Evolutionary conservation across 2,329 filamentous ascomycete species (phyloP).

Genomic region (Talaromyces sp.): DNA sequence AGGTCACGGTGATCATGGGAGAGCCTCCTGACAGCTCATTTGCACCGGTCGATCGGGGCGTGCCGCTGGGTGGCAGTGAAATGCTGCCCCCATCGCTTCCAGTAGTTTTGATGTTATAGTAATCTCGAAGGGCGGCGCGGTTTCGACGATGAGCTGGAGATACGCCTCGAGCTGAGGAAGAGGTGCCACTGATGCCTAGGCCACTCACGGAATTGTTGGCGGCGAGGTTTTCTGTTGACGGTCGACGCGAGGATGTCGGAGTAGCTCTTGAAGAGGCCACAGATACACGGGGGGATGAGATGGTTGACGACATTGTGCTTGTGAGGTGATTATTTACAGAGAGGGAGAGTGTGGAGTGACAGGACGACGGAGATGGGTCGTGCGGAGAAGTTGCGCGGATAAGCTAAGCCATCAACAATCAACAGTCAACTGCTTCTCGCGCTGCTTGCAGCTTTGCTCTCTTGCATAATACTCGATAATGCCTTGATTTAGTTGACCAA

Average conservation of each 20-base stretch:
- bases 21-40: conserved; percentile 35
- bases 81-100: conserved; percentile 28
- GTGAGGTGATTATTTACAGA: background rate
- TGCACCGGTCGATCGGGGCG: conserved; percentile 36
- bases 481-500: background rate
- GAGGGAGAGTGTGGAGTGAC: background rate
- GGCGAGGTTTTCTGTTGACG: conserved; percentile 60
- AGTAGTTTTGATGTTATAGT: conserved; percentile 73
- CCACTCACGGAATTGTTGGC: conserved; percentile 47
- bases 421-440: background rate
- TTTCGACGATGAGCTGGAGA: conserved; percentile 56
- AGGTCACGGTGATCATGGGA: conserved; percentile 24
- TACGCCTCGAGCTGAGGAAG: conserved; percentile 37
- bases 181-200: conserved; percentile 39
- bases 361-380: background rate
- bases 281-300: conserved; percentile 56
- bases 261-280: conserved; percentile 56
- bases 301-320: conserved; percentile 52
- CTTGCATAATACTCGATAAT: background rate
- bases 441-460: background rate
- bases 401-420: background rate
- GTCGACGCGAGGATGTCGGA: conserved; percentile 69
- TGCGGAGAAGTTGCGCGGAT: background rate
- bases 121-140: conserved; percentile 82
- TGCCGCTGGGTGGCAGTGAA: conserved; percentile 29